phyloP scores from a whole-genome alignment of 345 rosid genomes.

The Rhodamnia rubescens region DNA sequence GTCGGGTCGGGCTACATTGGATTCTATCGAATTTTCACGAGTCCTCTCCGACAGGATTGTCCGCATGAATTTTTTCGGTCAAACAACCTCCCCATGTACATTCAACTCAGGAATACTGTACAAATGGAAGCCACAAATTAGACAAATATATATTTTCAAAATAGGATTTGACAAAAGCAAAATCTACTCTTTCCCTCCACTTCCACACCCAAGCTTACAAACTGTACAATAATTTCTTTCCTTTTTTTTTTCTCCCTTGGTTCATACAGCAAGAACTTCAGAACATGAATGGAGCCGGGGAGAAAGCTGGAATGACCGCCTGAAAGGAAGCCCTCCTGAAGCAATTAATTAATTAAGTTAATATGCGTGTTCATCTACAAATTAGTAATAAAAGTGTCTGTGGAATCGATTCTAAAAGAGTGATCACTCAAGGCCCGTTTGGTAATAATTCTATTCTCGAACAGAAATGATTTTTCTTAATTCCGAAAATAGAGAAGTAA shows the following conservation, averaged over 20 bases:
- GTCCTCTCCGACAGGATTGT: not conserved
- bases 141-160: not conserved
- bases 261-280: not conserved
- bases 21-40: not conserved
- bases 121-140: not conserved
- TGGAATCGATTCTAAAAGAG: not conserved
- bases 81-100: not conserved
- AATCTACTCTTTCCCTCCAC: not conserved
- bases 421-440: too few species aligned
- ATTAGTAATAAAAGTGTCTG: not conserved
- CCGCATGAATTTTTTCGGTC: not conserved
- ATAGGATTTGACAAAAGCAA: not conserved
- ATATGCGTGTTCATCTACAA: not conserved
- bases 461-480: too few species aligned
- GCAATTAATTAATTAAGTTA: not conserved
- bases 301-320: constrained; percentile 3
- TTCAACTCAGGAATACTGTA: not conserved
- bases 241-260: too few species aligned
- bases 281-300: constrained; percentile 9
- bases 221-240: not conserved
- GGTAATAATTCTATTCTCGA: too few species aligned
- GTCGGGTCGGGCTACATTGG: not conserved
- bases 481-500: too few species aligned
- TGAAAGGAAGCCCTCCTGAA: not conserved
- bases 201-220: not conserved